phyloP scores from a whole-genome alignment of 2,329 filamentous ascomycete genomes.

The Harringtonia lauricola region DNA sequence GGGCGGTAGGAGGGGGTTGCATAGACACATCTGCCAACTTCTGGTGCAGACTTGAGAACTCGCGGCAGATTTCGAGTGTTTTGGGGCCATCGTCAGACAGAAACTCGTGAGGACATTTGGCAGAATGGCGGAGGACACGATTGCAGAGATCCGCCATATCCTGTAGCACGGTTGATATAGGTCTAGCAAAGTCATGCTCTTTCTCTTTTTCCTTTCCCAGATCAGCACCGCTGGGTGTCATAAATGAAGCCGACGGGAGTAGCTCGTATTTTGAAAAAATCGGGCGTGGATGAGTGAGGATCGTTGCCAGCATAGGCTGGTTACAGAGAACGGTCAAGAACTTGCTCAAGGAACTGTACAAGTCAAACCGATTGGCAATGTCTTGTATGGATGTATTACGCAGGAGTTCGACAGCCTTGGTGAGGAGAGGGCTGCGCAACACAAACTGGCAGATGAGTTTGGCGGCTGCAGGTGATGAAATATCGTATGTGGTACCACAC shows the following conservation, averaged over 20 bases:
- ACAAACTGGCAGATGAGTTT: neutral
- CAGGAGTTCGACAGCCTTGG: constrained; percentile 14
- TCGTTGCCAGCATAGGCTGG: constrained; percentile 13
- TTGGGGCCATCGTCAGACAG: constrained; percentile 13
- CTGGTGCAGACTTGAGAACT: constrained; percentile 16
- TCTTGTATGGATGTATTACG: constrained; percentile 17
- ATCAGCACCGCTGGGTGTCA: neutral
- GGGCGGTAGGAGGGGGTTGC: constrained; percentile 3
- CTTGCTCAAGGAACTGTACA: constrained; percentile 27
- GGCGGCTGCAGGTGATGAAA: neutral
- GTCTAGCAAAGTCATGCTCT: neutral
- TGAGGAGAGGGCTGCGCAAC: constrained; percentile 15
- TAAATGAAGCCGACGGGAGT: neutral
- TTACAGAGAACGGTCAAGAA: constrained; percentile 25
- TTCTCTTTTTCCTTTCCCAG: neutral
- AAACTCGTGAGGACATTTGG: constrained; percentile 13
- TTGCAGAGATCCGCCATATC: constrained; percentile 20
- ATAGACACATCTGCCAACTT: constrained; percentile 12
- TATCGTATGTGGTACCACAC: neutral
- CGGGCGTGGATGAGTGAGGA: neutral
- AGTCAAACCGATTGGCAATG: constrained; percentile 10
- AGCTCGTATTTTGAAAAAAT: neutral
- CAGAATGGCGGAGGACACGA: constrained; percentile 18
- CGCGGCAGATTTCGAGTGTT: constrained; percentile 22
- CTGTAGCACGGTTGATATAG: constrained; percentile 6